Base-by-base conservation (phyloP, 495 filamentous ascomycete genomes). In the Stereocaulon alpinum region DNA sequence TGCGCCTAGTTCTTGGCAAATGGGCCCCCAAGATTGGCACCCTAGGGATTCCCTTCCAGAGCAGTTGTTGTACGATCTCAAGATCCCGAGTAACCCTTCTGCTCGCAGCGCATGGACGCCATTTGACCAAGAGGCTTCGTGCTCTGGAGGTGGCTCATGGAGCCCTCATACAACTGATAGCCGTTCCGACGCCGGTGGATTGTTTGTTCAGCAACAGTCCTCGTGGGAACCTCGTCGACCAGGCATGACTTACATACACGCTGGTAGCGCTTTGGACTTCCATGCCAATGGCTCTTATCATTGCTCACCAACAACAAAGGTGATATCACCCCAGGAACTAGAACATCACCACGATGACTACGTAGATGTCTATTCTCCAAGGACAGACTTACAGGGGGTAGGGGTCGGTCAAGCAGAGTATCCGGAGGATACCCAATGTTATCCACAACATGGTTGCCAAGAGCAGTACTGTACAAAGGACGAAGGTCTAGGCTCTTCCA, bases 1-100 rank as follows among this genome's bases (percentile, higher is more conserved):
- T 45, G 58, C 58, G 42, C 58, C 58, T 30, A 30, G 42, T 40
- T 49, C 49, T 52, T 60, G 58, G 58, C 58, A 43, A 60, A 47
- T 41, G 20, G 47, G 27, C 29, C 42, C 22, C 20, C 15, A 42
- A n/a, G 58, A 47, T 27, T 53, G 40, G 49, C 32, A 42, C 37
- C 45, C 40, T 44, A 53, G 24, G 32, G 18, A 32, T 15, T 7
- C 27, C 15, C 51, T 42, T 11, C 40, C 49, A 6, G 24, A 24
- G 24, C 24, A 24, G 24, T 24, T 1, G 24, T 24, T 24, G 3
- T 32, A 40, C 54, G 58, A 41, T 12, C 58, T 60, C 15, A 49
- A 60, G 41, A 54, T 60, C 45, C 40, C 58, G 20, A 43, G 48
- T 15, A 30, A 44, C 18, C 40, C 49, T 17, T 22, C 50, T 10